These are phyloP conservation scores for Aegilops speltoides DNA, from an alignment of 176 grass and related monocot species.

Conservation along the genomic window DNA sequence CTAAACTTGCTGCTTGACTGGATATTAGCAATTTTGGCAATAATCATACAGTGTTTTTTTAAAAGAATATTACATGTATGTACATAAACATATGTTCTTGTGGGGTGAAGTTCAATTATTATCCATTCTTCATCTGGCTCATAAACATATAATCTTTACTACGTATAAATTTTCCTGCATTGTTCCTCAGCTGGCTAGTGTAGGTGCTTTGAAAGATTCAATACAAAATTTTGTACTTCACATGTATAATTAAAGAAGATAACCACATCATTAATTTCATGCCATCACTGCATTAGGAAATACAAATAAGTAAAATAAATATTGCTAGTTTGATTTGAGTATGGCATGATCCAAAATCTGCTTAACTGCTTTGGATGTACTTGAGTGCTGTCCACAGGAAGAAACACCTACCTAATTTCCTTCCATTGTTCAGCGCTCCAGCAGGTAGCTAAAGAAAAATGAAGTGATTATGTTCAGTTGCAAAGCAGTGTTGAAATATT, in stretches of 20 bases:
- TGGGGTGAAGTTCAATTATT: conserved; percentile 2
- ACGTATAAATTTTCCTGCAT: not conserved
- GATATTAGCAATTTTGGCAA: not conserved
- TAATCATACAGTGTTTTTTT: not conserved
- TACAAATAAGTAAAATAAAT: not conserved
- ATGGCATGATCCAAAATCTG: not conserved
- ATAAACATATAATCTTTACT: not conserved
- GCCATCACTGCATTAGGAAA: not conserved
- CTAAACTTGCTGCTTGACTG: not conserved
- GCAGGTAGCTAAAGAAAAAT: not conserved
- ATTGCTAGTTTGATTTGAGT: conserved; percentile 8
- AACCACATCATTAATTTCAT: not conserved
- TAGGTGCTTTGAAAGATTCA: not conserved
- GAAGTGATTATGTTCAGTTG: conserved; percentile 4
- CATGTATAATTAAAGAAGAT: conserved; percentile 9
- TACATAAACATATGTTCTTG: not conserved
- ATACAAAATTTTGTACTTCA: not conserved
- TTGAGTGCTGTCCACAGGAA: not conserved
- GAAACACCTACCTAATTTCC: not conserved
- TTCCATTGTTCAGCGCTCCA: not conserved
- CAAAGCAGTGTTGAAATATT: not conserved
- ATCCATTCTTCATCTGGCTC: not conserved
- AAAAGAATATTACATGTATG: not conserved
- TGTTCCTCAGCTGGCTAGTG: not conserved
- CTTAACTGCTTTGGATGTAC: conserved; percentile 9